Evolutionary conservation across 345 rosid species (phyloP).

Genomic region (Citrus sp.): DNA sequence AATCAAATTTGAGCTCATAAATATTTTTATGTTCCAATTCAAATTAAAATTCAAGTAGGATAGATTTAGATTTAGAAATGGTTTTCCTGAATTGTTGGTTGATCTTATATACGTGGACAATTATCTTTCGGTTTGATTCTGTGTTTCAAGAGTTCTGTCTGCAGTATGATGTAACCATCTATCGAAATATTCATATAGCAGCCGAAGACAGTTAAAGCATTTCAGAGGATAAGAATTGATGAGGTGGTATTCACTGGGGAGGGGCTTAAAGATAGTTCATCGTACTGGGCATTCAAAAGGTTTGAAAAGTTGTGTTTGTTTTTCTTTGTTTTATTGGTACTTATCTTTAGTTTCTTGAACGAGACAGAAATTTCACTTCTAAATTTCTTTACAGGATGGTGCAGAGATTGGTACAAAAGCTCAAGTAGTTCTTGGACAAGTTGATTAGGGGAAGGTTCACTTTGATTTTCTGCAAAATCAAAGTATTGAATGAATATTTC

Average conservation of each 20-base stretch:
- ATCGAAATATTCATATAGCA: neutral
- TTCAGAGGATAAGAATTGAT: no score
- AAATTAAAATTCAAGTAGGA: neutral
- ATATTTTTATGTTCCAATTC: neutral
- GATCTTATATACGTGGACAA: neutral
- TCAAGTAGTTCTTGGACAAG: conserved; percentile 88
- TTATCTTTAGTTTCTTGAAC: neutral
- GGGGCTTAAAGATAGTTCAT: conserved; percentile 79
- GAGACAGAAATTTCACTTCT: neutral
- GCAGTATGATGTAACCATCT: neutral
- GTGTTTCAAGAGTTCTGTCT: neutral
- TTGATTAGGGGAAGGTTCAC: conserved; percentile 68
- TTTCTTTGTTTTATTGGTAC: neutral
- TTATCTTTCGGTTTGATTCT: neutral
- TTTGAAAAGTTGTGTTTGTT: conserved; percentile 8
- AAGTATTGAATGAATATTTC: no score
- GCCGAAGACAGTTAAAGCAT: no score
- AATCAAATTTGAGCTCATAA: neutral
- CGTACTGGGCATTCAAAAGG: conserved; percentile 72
- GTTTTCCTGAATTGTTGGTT: neutral
- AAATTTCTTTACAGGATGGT: conserved; percentile 46
- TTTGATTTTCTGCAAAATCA: neutral
- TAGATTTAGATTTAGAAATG: neutral
- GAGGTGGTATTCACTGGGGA: conserved; percentile 29
- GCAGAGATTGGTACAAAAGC: conserved; percentile 91